Percentiles rank a stretch among this genome's conserved stretches.
These are phyloP conservation scores for Colletotrichum shisoi DNA, from an alignment of 2,329 filamentous ascomycete genomes.

Conservation along the genomic window DNA sequence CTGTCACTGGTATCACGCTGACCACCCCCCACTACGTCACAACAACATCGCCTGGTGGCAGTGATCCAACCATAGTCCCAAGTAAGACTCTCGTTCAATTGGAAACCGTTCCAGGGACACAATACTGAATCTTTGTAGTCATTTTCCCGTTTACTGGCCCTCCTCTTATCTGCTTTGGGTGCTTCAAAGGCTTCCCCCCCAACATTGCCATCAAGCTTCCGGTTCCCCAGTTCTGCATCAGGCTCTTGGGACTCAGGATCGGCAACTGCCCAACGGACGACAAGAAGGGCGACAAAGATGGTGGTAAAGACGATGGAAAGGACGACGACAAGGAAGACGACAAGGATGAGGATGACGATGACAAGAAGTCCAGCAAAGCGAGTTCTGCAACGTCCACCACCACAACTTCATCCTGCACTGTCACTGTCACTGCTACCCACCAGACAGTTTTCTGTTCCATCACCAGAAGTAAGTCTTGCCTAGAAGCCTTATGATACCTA, in stretches of 20 bases:
- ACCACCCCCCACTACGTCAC: slow-evolving; percentile 5
- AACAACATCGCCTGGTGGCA: slow-evolving; percentile 18
- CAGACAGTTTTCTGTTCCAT: slow-evolving; percentile 31
- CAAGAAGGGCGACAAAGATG: background rate
- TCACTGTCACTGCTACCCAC: slow-evolving; percentile 32
- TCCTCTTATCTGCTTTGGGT: slow-evolving; percentile 20
- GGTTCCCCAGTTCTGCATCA: slow-evolving; percentile 17
- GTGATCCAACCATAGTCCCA: slow-evolving; percentile 21
- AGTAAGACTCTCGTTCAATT: background rate
- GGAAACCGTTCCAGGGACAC: background rate
- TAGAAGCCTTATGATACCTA: background rate
- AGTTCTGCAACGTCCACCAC: background rate
- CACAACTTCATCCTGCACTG: slow-evolving; percentile 21
- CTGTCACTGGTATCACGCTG: background rate
- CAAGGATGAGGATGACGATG: background rate
- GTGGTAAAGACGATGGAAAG: background rate
- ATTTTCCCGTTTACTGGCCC: slow-evolving; percentile 11
- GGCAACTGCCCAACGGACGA: slow-evolving; percentile 8
- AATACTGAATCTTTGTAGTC: background rate
- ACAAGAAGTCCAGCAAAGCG: background rate
- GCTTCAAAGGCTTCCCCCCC: slow-evolving; percentile 13
- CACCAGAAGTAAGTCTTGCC: slow-evolving; percentile 18
- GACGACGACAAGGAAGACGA: background rate
- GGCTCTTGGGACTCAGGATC: slow-evolving; percentile 16
- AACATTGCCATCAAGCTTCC: slow-evolving; percentile 22